These are phyloP conservation scores for Haplographium delicatum DNA, from an alignment of 495 filamentous ascomycete genomes.

Conservation along the genomic window DNA sequence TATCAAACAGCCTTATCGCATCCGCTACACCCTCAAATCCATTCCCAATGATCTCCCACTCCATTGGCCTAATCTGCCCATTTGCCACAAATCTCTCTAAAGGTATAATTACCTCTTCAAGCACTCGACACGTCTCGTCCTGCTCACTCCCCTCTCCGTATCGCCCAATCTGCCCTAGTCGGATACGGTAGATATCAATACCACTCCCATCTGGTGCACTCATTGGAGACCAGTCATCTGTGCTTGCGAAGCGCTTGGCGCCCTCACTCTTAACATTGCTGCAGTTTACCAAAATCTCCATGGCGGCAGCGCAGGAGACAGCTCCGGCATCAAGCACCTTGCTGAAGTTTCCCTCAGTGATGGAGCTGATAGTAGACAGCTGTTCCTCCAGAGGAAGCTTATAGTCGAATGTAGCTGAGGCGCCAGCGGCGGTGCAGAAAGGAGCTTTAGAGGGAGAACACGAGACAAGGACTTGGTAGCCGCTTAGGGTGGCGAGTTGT, in stretches of 20 bases:
- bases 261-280: conserved; percentile 3
- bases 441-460: conserved; percentile 34
- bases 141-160: background rate
- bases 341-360: conserved; percentile 36
- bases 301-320: conserved; percentile 27
- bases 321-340: conserved; percentile 37
- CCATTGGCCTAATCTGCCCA: conserved; percentile 16
- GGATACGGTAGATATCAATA: conserved; percentile 8
- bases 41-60: conserved; percentile 19
- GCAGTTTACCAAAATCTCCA: conserved; percentile 23
- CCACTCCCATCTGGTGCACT: background rate
- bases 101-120: conserved; percentile 11
- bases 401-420: conserved; percentile 36
- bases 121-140: conserved; percentile 9
- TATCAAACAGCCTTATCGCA: too few relatives aligned
- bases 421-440: conserved; percentile 22
- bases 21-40: too few relatives aligned
- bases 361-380: conserved; percentile 29
- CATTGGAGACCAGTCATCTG: conserved; percentile 41
- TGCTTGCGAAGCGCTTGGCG: conserved; percentile 37
- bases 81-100: conserved; percentile 11
- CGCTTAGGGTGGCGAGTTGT: conserved; percentile 32
- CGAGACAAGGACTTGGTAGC: conserved; percentile 38
- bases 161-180: conserved; percentile 13
- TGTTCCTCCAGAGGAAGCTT: conserved; percentile 30